phyloP scores from a whole-genome alignment of 2,329 filamentous ascomycete species.

The Fusarium bulbicola region DNA sequence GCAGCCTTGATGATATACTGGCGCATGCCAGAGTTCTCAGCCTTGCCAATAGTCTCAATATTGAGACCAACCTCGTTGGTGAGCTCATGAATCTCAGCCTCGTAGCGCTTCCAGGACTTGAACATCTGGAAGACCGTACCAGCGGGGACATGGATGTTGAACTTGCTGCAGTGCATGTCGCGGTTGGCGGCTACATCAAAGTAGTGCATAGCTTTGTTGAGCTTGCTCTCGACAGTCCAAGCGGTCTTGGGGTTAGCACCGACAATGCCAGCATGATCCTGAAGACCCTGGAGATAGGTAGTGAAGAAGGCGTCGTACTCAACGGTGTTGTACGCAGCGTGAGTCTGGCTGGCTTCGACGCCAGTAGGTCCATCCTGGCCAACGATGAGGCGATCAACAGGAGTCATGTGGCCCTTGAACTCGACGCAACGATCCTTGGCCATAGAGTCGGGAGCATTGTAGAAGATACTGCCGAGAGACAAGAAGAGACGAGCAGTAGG shows the following conservation, averaged over 20 bases:
- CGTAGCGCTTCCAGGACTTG: constrained; percentile 39
- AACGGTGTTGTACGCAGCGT: constrained; percentile 22
- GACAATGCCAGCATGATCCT: constrained; percentile 23
- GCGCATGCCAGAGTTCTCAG: constrained; percentile 31
- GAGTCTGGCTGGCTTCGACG: background rate
- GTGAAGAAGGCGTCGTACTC: constrained; percentile 33
- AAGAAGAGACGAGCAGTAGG: constrained; percentile 26
- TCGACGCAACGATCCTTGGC: constrained; percentile 25
- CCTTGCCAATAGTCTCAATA: constrained; percentile 35
- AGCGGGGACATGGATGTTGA: background rate
- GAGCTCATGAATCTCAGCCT: constrained; percentile 19
- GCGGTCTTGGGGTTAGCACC: background rate
- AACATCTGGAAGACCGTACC: constrained; percentile 35
- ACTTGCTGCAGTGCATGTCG: constrained; percentile 22
- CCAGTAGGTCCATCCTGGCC: constrained; percentile 30
- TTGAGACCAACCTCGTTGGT: constrained; percentile 16
- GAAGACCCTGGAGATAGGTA: constrained; percentile 21
- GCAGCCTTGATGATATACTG: constrained; percentile 24
- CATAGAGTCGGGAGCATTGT: constrained; percentile 35
- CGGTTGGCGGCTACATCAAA: constrained; percentile 26
- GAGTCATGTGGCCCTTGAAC: constrained; percentile 25
- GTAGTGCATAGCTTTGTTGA: constrained; percentile 30
- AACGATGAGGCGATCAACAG: constrained; percentile 25
- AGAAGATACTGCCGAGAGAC: constrained; percentile 37
- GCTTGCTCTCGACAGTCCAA: constrained; percentile 17